Evolutionary conservation across 73 alveolate species (phyloP).

Genomic region (Paramecium sonneborni): DNA sequence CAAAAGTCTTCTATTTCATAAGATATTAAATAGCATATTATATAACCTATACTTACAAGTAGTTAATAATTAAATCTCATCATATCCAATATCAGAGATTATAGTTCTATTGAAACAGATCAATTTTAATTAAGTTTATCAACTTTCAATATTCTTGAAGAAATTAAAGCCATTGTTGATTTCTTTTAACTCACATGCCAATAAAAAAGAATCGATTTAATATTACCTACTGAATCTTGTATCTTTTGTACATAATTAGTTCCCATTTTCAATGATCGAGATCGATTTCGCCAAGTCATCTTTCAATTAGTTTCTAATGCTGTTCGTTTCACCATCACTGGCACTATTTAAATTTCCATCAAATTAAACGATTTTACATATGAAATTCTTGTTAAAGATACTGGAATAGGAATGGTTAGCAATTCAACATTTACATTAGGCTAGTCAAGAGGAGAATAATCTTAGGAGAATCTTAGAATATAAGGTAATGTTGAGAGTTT

Average conservation of each 20-base stretch:
- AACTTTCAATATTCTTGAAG: background rate
- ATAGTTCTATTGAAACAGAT: constrained; percentile 15
- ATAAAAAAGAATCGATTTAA: background rate
- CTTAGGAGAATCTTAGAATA: background rate
- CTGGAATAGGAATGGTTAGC: constrained; percentile 48
- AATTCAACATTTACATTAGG: background rate
- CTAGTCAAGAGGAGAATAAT: background rate
- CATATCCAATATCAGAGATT: constrained; percentile 36
- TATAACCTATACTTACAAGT: background rate
- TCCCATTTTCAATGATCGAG: background rate
- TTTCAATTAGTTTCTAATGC: background rate
- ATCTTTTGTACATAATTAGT: background rate
- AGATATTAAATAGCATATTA: background rate
- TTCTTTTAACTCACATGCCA: background rate
- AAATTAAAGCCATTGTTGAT: background rate
- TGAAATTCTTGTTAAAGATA: background rate
- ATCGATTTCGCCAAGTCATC: background rate
- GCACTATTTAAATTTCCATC: background rate
- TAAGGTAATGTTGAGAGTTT: background rate
- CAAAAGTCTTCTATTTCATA: background rate
- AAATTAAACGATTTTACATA: background rate
- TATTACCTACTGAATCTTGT: background rate
- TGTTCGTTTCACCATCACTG: constrained; percentile 10
- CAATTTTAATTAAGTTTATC: background rate
- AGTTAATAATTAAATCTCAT: background rate